Evolutionary conservation across 2,329 filamentous ascomycete genomes (phyloP), one percentile per base, ranked within the genome.

Genomic region (Chaetomium olivaceum): DNA sequence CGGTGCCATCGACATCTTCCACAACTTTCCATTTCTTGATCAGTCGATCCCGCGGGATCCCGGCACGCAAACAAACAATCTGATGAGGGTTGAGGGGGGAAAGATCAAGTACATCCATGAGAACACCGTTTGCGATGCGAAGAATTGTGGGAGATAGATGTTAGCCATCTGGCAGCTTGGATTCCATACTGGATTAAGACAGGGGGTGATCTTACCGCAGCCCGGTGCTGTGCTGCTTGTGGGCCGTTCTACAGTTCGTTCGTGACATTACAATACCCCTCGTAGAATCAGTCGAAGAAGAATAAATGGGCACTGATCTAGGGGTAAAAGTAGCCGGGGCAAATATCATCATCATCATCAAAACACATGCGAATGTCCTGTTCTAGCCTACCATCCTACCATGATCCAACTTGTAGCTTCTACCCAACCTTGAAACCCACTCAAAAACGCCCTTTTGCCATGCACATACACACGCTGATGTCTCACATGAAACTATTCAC

Each of bases 401-500:
- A 39, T 36, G 16, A 52, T 36, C 52, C 54, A 39, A 19, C 31
- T 43, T 57, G 23, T 43, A 16, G 8, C 21, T 27, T 57, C 33
- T n/a, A 31, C 31, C 29, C 4, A 36, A 7, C 9, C 39, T 31
- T 16, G 9, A 50, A 29, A 14, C 27, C 52, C 31, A 14, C 21
- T 23, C 16, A 12, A 46, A 59, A 51, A 52, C 46, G 29, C 46
- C 46, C 36, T 36, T 43, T 43, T 14, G 33, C 31, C 23, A 25
- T 25, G 19, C 51, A 33, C 16, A 43, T 8, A n/a, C 39, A 16
- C 39, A 43, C 16, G 39, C 3, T 23, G 5, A 50, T 14, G 27
- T n/a, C 27, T 67, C 63, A 67, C 48, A 72, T 25, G 36, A 81
- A 81, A 67, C 79, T 80, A 62, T 76, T 77, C 46, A 73, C 68